Conservation (phyloP, 805 yeast species). For the Cyberlindnera samutprakarnensis region DNA sequence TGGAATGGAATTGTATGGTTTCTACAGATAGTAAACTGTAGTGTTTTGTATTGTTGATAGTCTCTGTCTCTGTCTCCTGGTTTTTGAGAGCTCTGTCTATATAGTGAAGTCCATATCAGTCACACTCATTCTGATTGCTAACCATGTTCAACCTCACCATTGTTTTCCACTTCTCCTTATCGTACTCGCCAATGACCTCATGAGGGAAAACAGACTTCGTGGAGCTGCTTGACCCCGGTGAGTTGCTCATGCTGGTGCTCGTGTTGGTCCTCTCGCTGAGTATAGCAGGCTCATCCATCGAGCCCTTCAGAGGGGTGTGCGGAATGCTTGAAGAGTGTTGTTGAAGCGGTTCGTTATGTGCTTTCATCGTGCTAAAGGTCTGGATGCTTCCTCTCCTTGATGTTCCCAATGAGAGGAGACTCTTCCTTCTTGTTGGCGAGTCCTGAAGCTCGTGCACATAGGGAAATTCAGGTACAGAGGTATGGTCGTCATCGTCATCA, state of each 20-base stretch:
- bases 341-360: too few species aligned
- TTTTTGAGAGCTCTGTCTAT: too few species aligned
- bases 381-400: background rate
- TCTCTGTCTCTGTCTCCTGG: too few species aligned
- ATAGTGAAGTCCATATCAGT: background rate
- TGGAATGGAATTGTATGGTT: too few species aligned
- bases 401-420: too few species aligned
- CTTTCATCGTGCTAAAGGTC: too few species aligned
- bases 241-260: too few species aligned
- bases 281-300: too few species aligned
- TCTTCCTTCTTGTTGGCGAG: slow-evolving; percentile 12
- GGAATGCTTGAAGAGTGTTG: background rate
- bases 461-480: slow-evolving; percentile 13
- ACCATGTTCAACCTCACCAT: slow-evolving; percentile 31
- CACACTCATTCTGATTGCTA: background rate
- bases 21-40: too few species aligned
- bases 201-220: slow-evolving; percentile 39
- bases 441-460: slow-evolving; percentile 22
- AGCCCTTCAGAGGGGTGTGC: background rate
- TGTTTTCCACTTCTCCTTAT: slow-evolving; percentile 57
- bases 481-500: slow-evolving; percentile 7
- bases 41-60: too few species aligned
- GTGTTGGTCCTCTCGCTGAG: slow-evolving; percentile 24
- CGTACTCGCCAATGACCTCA: slow-evolving; percentile 56
- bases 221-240: slow-evolving; percentile 31